phyloP scores from a whole-genome alignment of 805 yeast genomes.

The Yarrowia sp. region DNA sequence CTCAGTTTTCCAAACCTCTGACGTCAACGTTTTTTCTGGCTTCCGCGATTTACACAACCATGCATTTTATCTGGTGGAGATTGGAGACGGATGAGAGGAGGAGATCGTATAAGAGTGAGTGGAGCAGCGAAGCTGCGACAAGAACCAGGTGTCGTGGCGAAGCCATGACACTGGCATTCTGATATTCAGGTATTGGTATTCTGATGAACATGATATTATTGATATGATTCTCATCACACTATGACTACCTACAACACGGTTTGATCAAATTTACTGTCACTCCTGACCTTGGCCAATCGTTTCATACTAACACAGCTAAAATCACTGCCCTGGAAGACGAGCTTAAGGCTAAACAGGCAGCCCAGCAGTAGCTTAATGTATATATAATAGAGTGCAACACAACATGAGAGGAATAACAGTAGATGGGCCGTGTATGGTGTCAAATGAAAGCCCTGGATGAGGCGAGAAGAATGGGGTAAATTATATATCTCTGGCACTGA shows the following conservation, averaged over 20 bases:
- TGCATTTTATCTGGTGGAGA: slow-evolving; percentile 15
- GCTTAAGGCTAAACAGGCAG: slow-evolving; percentile 1
- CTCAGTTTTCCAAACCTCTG: slow-evolving; percentile 21
- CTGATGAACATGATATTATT: too few relatives aligned
- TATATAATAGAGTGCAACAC: background rate
- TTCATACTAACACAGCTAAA: slow-evolving; percentile 7
- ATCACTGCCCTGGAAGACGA: background rate
- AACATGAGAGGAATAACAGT: too few relatives aligned
- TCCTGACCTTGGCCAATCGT: background rate
- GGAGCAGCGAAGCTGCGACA: background rate
- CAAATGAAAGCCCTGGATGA: background rate
- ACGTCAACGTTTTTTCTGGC: slow-evolving; percentile 20
- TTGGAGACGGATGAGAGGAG: slow-evolving; percentile 21
- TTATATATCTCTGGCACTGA: background rate
- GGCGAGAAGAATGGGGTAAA: background rate
- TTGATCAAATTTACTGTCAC: background rate
- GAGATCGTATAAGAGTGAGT: background rate
- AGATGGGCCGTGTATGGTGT: too few relatives aligned
- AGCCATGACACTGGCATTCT: too few relatives aligned
- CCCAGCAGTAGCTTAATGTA: background rate
- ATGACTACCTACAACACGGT: too few relatives aligned
- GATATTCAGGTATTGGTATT: too few relatives aligned
- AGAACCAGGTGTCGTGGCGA: too few relatives aligned
- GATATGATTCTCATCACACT: too few relatives aligned
- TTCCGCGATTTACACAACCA: slow-evolving; percentile 12